phyloP scores from a whole-genome alignment of 495 filamentous ascomycete genomes.

The Penicillium samsonianum region DNA sequence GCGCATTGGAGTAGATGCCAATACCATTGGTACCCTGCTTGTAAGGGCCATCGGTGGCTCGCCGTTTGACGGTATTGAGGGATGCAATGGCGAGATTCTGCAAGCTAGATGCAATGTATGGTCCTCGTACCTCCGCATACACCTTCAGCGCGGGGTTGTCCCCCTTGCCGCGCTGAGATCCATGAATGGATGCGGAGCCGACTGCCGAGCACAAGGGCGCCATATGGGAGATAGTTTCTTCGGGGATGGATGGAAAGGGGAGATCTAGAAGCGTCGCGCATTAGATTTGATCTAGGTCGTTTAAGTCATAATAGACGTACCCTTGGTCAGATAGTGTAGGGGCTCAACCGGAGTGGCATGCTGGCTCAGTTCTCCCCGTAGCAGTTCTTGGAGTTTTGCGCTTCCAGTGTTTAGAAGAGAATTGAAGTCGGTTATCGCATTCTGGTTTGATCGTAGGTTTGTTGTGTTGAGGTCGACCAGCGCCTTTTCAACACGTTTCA shows the following conservation, averaged over 20 bases:
- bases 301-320: constrained; percentile 31
- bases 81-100: constrained; percentile 86
- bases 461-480: constrained; percentile 77
- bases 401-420: constrained; percentile 75
- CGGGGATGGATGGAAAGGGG: constrained; percentile 64
- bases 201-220: constrained; percentile 59
- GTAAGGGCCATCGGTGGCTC: constrained; percentile 77
- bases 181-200: constrained; percentile 52
- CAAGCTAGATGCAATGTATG: constrained; percentile 76
- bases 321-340: constrained; percentile 89
- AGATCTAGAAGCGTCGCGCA: constrained; percentile 46
- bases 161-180: constrained; percentile 48
- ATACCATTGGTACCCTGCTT: constrained; percentile 91
- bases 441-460: constrained; percentile 88
- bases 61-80: constrained; percentile 82
- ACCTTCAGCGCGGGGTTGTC: constrained; percentile 67
- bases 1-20: constrained; percentile 79
- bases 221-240: constrained; percentile 58
- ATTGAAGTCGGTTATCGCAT: constrained; percentile 78
- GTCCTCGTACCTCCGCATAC: constrained; percentile 81
- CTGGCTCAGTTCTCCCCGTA: constrained; percentile 73
- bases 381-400: constrained; percentile 76
- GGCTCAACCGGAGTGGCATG: constrained; percentile 79
- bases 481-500: constrained; percentile 84
- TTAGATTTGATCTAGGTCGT: neutral